These are phyloP conservation scores for Neurospora sp. DNA, from an alignment of 495 filamentous ascomycete genomes.

Conservation along the genomic window DNA sequence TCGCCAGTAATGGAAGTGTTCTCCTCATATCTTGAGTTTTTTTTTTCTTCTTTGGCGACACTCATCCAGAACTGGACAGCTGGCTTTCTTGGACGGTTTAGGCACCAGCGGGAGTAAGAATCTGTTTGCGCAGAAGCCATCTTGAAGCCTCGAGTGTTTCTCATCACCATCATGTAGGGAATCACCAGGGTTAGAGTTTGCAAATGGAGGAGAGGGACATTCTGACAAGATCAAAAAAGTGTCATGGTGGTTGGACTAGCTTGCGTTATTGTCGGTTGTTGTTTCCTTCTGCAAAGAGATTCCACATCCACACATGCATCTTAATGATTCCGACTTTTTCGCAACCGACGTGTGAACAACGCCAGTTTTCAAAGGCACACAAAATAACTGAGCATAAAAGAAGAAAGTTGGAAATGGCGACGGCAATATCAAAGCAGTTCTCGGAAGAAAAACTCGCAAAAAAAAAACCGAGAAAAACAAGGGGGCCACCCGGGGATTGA, in stretches of 20 bases:
- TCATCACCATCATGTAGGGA: not conserved
- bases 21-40: not conserved
- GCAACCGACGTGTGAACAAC: not conserved
- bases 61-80: not conserved
- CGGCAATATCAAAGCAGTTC: not conserved
- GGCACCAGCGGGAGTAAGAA: not conserved
- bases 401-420: not conserved
- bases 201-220: not conserved
- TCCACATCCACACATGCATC: not conserved
- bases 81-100: not conserved
- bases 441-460: too few relatives aligned
- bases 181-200: too few relatives aligned
- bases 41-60: not conserved
- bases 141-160: not conserved
- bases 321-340: not conserved
- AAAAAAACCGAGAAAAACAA: not conserved
- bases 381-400: not conserved
- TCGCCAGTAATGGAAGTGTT: not conserved
- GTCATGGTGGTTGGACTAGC: not conserved
- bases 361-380: not conserved
- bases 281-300: not conserved
- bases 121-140: not conserved
- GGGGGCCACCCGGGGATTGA: not conserved
- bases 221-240: not conserved
- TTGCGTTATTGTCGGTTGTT: not conserved